Base-by-base conservation (phyloP, 2,329 filamentous ascomycete genomes). In the Aspergillus niger region DNA sequence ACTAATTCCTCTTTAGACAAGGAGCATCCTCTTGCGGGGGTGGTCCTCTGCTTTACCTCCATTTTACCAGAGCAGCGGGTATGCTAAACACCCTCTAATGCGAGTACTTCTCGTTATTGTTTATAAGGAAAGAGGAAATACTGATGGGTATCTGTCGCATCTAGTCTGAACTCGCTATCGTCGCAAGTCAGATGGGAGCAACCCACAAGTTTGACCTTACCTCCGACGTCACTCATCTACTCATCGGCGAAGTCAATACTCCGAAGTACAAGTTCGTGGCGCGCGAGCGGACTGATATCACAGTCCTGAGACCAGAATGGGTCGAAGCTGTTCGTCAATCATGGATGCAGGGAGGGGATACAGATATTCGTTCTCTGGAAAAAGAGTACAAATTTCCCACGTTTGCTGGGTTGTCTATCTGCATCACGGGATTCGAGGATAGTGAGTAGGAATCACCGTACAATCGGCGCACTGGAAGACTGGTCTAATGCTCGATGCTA, bases 181-280 rank as follows among this genome's bases (percentile, higher is more conserved):
- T 77, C 58, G 90, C 91, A 17, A 77, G 82, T 64, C 87, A 97
- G 72, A 92, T 99, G 82, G 95, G 95, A 65, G 95, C 93, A 54
- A 77, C 85, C 62, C 91, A 96, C 82, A 92, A 91, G 70, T 90
- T 92, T 76, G 93, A 99, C 75, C 86, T 99, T 48, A 98, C 93
- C n/a, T 91, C 91, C 59, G 92, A 97, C 75, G 92, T 96, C 51
- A 98, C 95, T 5, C 95, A 99, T 79, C 87, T 99, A 50, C 85
- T 99, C 64, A 91, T 97, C 63, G 95, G 93, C 74, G 89, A 91
- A 70, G 90, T 92, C 70, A 86, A 94, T 73, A 98, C 94, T 0
- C 87, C 90, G 53, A 99, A 99, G 77, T 99, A 99, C 78, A 90
- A 89, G 75, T 97, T 96, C 81, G 94, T 98, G 70, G 95, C 94